Conservation (phyloP, 257 asterid genomes). For the Nemophila menziesii region DNA sequence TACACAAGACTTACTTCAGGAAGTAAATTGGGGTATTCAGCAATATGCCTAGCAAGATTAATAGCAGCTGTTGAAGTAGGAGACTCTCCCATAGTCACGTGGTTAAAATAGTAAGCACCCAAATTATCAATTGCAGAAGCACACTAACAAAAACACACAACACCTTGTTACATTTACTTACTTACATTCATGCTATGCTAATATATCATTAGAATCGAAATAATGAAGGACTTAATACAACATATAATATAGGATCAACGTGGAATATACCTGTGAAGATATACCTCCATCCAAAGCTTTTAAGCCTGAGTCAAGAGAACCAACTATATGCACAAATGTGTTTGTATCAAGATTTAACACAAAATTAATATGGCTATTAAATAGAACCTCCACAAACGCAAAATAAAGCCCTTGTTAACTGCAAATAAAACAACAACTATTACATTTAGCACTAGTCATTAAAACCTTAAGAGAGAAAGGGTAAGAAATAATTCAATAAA, state of each 20-base stretch:
- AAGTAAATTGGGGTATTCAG: constrained; percentile 73
- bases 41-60: constrained; percentile 71
- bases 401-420: constrained; percentile 93
- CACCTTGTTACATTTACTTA: not conserved
- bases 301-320: constrained; percentile 93
- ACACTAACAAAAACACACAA: constrained; percentile 43
- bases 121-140: constrained; percentile 83
- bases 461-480: too few species aligned
- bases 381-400: constrained; percentile 81
- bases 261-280: constrained; percentile 71
- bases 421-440: constrained; percentile 19
- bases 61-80: constrained; percentile 63
- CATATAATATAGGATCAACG: too few species aligned
- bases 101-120: constrained; percentile 79
- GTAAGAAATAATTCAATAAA: too few species aligned
- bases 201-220: too few species aligned
- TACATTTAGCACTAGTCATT: not conserved
- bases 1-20: constrained; percentile 54
- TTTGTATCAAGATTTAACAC: constrained; percentile 63
- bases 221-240: too few species aligned
- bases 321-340: constrained; percentile 76
- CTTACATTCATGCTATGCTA: too few species aligned
- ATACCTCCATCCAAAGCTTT: constrained; percentile 81
- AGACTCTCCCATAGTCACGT: constrained; percentile 68
- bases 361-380: constrained; percentile 63